These are phyloP conservation scores for Botrytis deweyae DNA, from an alignment of 2,329 filamentous ascomycete species.

Conservation along the genomic window DNA sequence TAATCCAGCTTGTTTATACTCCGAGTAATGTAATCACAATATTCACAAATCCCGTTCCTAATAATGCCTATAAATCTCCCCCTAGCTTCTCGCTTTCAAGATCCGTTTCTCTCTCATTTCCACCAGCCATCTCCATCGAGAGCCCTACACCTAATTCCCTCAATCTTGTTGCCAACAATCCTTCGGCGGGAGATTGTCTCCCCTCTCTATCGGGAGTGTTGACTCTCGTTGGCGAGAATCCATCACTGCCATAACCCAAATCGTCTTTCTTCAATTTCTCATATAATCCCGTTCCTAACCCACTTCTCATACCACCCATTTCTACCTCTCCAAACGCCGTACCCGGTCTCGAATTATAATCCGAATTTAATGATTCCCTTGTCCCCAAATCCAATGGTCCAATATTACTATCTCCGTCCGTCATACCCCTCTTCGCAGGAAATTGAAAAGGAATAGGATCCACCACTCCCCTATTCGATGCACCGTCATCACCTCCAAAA, in stretches of 20 bases:
- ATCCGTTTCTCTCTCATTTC: constrained; percentile 46
- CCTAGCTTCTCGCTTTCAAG: not conserved
- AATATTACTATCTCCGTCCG: not conserved
- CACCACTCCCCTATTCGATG: constrained; percentile 28
- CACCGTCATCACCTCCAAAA: constrained; percentile 36
- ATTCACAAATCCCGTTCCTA: not conserved
- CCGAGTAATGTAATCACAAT: not conserved
- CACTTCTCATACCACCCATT: constrained; percentile 33
- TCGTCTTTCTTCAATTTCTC: constrained; percentile 69
- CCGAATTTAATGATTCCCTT: not conserved
- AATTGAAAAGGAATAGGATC: constrained; percentile 54
- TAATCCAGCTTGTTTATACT: not conserved
- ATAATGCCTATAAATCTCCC: not conserved
- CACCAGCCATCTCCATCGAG: constrained; percentile 66
- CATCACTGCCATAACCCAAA: constrained; percentile 59
- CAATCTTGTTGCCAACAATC: constrained; percentile 68
- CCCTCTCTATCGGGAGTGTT: constrained; percentile 38
- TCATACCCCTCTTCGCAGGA: constrained; percentile 30
- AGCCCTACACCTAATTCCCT: constrained; percentile 46
- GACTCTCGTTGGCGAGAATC: constrained; percentile 43
- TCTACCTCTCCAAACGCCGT: not conserved
- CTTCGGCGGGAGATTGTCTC: constrained; percentile 48
- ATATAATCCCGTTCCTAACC: constrained; percentile 47
- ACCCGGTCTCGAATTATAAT: not conserved
- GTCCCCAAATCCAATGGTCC: not conserved